phyloP scores from a whole-genome alignment of 352 stramenopile genomes.

The Discostella stelligera region DNA sequence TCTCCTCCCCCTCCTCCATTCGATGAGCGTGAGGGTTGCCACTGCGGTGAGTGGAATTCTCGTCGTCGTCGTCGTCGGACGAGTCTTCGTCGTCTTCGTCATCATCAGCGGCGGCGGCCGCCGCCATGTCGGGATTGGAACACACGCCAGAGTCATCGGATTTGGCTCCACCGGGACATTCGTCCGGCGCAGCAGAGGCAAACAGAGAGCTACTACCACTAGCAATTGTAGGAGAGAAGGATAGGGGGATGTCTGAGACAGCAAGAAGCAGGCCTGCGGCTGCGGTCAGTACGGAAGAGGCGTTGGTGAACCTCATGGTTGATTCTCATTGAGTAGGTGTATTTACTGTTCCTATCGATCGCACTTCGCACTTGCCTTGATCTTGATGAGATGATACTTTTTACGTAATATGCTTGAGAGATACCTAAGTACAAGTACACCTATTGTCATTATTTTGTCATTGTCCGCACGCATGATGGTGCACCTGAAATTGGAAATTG shows the following conservation, averaged over 20 bases:
- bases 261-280: slow-evolving; percentile 12
- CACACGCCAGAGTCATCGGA: slow-evolving; percentile 27
- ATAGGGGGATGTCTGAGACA: not conserved
- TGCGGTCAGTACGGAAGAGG: slow-evolving; percentile 29
- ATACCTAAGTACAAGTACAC: no score
- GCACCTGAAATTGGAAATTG: no score
- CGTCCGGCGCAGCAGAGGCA: not conserved
- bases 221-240: not conserved
- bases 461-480: no score
- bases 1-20: slow-evolving; percentile 47
- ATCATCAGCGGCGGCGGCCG: not conserved
- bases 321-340: not conserved
- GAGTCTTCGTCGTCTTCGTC: slow-evolving; percentile 20
- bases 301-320: slow-evolving; percentile 33
- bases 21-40: slow-evolving; percentile 45
- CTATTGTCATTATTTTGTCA: no score
- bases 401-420: no score
- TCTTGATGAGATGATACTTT: no score
- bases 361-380: no score
- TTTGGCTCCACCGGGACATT: slow-evolving; percentile 27
- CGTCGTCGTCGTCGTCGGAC: slow-evolving; percentile 19
- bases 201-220: not conserved
- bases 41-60: not conserved
- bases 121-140: slow-evolving; percentile 29
- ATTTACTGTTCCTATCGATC: not conserved